Evolutionary conservation across 108 stramenopile genomes (phyloP), one percentile per base, ranked within the genome.

Genomic region (Nannochloropsis gaditana): DNA sequence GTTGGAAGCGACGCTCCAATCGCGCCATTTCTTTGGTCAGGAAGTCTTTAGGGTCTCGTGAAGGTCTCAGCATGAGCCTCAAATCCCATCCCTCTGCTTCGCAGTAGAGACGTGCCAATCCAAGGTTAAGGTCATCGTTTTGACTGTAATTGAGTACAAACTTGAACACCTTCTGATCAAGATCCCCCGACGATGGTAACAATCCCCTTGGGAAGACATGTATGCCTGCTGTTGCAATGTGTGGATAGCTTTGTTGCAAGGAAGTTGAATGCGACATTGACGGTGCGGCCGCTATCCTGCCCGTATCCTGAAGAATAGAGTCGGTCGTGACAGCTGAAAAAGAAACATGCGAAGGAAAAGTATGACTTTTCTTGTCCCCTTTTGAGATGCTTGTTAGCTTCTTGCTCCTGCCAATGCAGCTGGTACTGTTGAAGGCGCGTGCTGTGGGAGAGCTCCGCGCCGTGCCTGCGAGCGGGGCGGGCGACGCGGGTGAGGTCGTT

Each of bases 41-140:
- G 8, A 73, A 73, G n/a, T 73, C 2, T n/a, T 73, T 73, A 6
- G 59, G 59, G 59, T 73, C 59, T 4, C 59, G 59, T 15, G 59
- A 15, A 73, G 59, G 59, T 15, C 19, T n/a, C 19, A 73, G 59
- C 59, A 73, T 73, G 59, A n/a, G 59, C 59, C 59, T 15, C 59
- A 73, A 3, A 0, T 73, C 59, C 59, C 59, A 73, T 15, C 59
- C 59, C 59, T 73, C 59, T n/a, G 59, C 19, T n/a, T 73, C 59
- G 59, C 59, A 73, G 8, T 73, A 73, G 19, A 73, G 59, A n/a
- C 59, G 59, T 15, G 59, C 59, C 59, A 73, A n/a, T 15, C 59
- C 59, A n/a, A 73, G 59, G 8, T 73, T 73, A n/a, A 73, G 59
- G 59, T 73, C 59, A n/a, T 73, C 59, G 59, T 73, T 73, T n/a